Conservation (phyloP, 2,329 filamentous ascomycete genomes). For the Penicillium sp. region DNA sequence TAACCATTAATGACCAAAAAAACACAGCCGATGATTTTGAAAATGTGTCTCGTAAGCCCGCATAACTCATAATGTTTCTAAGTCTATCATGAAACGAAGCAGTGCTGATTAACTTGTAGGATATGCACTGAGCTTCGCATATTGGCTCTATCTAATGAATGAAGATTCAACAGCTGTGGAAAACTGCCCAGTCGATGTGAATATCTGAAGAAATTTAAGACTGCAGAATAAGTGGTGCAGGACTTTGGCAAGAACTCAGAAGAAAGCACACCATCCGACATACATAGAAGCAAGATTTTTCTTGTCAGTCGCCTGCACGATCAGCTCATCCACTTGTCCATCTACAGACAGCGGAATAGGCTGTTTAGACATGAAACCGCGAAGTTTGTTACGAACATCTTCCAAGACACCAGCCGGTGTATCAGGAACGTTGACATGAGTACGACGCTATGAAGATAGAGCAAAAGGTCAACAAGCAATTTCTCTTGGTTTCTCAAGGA, state of each 20-base stretch:
- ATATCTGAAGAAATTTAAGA: neutral
- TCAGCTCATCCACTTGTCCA: slow-evolving; percentile 94
- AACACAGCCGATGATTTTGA: neutral
- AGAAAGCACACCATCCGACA: slow-evolving; percentile 85
- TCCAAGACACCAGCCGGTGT: slow-evolving; percentile 82
- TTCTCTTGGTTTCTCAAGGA: neutral
- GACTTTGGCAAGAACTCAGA: slow-evolving; percentile 47
- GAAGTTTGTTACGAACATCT: slow-evolving; percentile 83
- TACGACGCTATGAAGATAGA: slow-evolving; percentile 49
- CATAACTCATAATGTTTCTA: neutral
- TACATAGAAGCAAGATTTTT: slow-evolving; percentile 90
- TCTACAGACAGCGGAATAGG: slow-evolving; percentile 92
- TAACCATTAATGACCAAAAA: neutral
- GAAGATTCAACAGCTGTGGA: no score
- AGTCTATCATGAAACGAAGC: neutral
- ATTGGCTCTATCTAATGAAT: neutral
- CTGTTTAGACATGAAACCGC: slow-evolving; percentile 80
- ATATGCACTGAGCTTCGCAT: no score
- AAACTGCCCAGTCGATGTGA: neutral
- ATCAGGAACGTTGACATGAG: slow-evolving; percentile 59
- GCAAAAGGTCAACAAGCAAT: neutral
- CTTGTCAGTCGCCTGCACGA: slow-evolving; percentile 80
- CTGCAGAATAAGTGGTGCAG: neutral
- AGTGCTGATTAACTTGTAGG: neutral
- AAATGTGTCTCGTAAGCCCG: neutral